Conservation (phyloP, 352 stramenopile species). For the Phytophthora sp. region DNA sequence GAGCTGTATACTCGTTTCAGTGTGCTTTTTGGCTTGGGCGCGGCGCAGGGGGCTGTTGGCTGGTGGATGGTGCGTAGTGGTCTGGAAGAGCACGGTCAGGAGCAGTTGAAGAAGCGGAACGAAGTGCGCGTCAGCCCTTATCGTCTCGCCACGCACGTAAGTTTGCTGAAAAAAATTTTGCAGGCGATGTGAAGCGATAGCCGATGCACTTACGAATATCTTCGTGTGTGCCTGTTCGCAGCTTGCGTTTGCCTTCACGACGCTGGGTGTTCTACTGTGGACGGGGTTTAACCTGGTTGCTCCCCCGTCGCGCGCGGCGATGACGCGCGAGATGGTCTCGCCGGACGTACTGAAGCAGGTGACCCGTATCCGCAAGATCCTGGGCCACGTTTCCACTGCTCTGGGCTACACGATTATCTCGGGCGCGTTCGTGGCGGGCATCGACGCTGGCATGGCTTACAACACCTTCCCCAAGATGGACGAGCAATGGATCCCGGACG, state of each 20-base stretch:
- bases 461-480: constrained; percentile 99
- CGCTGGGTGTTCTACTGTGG: constrained; percentile 95
- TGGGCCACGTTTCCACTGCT: constrained; percentile 64
- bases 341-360: constrained; percentile 76
- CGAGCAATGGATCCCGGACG: constrained; percentile 94
- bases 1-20: constrained; percentile 77
- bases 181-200: not conserved
- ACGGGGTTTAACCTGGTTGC: constrained; percentile 92
- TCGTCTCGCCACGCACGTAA: constrained; percentile 94
- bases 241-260: constrained; percentile 97
- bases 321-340: constrained; percentile 83
- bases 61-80: constrained; percentile 99
- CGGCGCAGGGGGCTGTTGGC: constrained; percentile 88
- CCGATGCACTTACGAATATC: constrained; percentile 8
- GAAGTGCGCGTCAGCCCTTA: constrained; percentile 98
- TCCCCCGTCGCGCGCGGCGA: constrained; percentile 64
- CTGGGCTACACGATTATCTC: constrained; percentile 87
- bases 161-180: constrained; percentile 14
- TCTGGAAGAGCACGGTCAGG: constrained; percentile 92
- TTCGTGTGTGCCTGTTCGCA: constrained; percentile 24
- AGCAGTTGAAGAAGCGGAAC: constrained; percentile 80
- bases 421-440: constrained; percentile 97
- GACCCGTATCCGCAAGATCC: constrained; percentile 66
- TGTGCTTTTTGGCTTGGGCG: constrained; percentile 68
- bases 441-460: constrained; percentile 97